Conservation (phyloP, 2,329 filamentous ascomycete genomes). For the Xylaria sp. region DNA sequence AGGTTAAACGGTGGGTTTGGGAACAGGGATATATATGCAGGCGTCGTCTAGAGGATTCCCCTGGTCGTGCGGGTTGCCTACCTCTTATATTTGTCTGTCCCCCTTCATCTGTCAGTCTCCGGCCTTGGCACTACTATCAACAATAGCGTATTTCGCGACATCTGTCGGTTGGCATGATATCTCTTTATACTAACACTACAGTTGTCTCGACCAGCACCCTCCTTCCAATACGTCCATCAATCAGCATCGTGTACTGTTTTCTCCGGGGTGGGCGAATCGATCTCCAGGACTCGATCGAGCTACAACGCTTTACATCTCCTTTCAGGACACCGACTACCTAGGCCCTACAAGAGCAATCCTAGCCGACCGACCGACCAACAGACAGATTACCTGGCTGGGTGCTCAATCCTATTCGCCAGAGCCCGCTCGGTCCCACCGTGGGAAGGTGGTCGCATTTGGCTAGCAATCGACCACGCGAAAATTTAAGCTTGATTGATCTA, state of each 20-base stretch:
- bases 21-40: conserved; percentile 34
- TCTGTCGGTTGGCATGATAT: background rate
- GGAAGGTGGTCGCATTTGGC: conserved; percentile 13
- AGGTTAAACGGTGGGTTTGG: conserved; percentile 33
- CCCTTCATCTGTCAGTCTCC: conserved; percentile 17
- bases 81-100: conserved; percentile 31
- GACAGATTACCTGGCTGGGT: background rate
- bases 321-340: background rate
- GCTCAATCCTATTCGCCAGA: conserved; percentile 1
- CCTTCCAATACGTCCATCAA: background rate
- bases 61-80: conserved; percentile 25
- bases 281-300: conserved; percentile 1
- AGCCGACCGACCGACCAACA: conserved; percentile 13
- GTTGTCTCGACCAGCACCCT: background rate
- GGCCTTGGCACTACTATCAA: conserved; percentile 29
- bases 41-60: conserved; percentile 27
- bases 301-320: background rate
- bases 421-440: background rate
- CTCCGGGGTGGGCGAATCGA: background rate
- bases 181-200: background rate
- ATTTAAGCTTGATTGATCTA: conserved; percentile 36
- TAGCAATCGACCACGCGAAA: conserved; percentile 29
- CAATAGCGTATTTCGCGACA: background rate
- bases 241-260: background rate
- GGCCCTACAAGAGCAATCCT: conserved; percentile 1